Conservation (phyloP, 2,329 filamentous ascomycete species). For the Cladosporium halotolerans region DNA sequence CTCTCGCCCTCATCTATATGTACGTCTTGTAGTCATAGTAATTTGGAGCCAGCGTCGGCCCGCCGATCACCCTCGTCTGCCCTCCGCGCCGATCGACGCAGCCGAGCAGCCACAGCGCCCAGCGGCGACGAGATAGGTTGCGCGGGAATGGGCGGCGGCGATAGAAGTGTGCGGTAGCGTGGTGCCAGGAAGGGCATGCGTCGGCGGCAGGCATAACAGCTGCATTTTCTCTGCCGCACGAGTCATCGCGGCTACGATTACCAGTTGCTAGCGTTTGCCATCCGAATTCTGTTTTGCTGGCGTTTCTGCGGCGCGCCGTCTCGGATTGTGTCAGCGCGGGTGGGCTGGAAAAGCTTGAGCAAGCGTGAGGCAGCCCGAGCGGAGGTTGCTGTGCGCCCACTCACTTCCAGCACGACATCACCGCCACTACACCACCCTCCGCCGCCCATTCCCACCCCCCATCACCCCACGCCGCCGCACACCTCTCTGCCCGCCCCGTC, state of each 20-base stretch:
- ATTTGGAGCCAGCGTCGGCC: slow-evolving; percentile 1
- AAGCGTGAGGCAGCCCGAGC: background rate
- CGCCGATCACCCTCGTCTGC: slow-evolving; percentile 1
- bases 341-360: background rate
- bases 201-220: too few species aligned
- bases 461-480: background rate
- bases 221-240: too few species aligned
- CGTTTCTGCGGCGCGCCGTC: too few species aligned
- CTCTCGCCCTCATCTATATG: background rate
- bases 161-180: too few species aligned
- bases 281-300: too few species aligned
- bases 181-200: too few species aligned
- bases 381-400: background rate
- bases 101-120: slow-evolving; percentile 8
- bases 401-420: background rate
- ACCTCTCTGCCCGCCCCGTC: slow-evolving; percentile 16
- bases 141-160: too few species aligned
- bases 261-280: too few species aligned
- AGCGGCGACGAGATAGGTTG: background rate
- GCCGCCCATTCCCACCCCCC: background rate
- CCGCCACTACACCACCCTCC: background rate
- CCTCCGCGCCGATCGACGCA: slow-evolving; percentile 6
- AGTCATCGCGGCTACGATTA: too few species aligned
- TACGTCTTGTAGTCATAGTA: slow-evolving; percentile 8
- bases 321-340: too few species aligned